Conservation (phyloP, 2,329 filamentous ascomycete species). For the Alternaria sp. region DNA sequence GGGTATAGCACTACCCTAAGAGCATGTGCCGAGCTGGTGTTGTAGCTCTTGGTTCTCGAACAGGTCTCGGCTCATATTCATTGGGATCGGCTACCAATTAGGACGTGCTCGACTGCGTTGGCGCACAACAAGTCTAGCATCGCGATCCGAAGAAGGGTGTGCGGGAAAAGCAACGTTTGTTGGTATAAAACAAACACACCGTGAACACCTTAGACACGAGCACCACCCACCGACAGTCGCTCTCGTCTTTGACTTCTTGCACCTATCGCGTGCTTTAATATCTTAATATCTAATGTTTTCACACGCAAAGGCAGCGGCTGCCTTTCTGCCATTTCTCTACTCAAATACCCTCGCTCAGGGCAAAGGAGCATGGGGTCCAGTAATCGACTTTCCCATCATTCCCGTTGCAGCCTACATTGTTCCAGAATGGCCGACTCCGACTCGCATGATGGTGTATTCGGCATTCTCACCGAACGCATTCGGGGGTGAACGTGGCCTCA, state of each 20-base stretch:
- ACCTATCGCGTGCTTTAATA: neutral
- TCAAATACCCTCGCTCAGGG: constrained; percentile 4
- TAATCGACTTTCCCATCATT: constrained; percentile 28
- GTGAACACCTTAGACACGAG: neutral
- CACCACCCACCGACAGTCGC: neutral
- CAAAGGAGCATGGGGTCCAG: constrained; percentile 17
- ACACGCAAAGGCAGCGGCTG: neutral
- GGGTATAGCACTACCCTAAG: neutral
- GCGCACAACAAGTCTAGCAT: neutral
- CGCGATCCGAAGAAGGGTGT: neutral
- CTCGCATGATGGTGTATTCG: constrained; percentile 26
- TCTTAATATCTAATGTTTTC: neutral
- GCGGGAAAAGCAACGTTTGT: neutral
- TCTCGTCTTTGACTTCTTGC: neutral
- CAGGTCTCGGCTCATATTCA: neutral
- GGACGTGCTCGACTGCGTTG: neutral
- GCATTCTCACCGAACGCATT: constrained; percentile 20
- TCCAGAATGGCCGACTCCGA: constrained; percentile 23
- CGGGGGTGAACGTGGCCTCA: constrained; percentile 18
- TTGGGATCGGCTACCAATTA: neutral
- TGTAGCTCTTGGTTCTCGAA: neutral
- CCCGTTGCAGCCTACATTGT: constrained; percentile 29
- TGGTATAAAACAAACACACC: neutral
- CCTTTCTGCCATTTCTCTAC: neutral
- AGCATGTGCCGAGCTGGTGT: neutral